Evolutionary conservation across 129 eudicot genomes (phyloP).

Genomic region (Flaveria robusta): DNA sequence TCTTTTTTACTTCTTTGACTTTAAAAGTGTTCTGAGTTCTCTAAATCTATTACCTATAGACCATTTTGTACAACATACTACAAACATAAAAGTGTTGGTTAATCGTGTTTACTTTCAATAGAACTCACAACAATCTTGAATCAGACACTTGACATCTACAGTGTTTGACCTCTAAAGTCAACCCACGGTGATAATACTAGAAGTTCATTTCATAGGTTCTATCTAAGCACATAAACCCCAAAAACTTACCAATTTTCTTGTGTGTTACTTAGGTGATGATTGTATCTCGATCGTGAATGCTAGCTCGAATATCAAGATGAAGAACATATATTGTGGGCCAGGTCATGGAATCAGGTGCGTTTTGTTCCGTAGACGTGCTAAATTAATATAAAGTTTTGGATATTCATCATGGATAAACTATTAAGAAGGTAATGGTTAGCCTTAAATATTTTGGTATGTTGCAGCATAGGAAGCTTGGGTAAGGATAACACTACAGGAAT

Average conservation of each 20-base stretch:
- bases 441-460: constrained; percentile 16
- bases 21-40: constrained; percentile 16
- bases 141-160: neutral
- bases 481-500: constrained; percentile 77
- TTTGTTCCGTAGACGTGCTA: constrained; percentile 1
- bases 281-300: constrained; percentile 89
- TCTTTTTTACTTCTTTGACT: neutral
- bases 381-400: neutral
- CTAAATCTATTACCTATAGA: neutral
- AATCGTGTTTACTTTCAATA: neutral
- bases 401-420: neutral
- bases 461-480: constrained; percentile 97
- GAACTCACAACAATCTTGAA: neutral
- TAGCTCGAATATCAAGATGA: constrained; percentile 91
- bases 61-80: neutral
- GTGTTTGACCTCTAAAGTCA: constrained; percentile 25
- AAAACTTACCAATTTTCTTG: neutral
- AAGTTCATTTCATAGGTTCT: neutral
- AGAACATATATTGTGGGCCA: constrained; percentile 82
- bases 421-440: neutral
- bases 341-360: constrained; percentile 97
- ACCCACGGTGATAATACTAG: neutral
- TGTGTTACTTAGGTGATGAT: constrained; percentile 70
- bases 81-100: neutral
- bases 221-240: neutral